Evolutionary conservation across 2,329 filamentous ascomycete species (phyloP).

Genomic region (Fusarium coffeatum): DNA sequence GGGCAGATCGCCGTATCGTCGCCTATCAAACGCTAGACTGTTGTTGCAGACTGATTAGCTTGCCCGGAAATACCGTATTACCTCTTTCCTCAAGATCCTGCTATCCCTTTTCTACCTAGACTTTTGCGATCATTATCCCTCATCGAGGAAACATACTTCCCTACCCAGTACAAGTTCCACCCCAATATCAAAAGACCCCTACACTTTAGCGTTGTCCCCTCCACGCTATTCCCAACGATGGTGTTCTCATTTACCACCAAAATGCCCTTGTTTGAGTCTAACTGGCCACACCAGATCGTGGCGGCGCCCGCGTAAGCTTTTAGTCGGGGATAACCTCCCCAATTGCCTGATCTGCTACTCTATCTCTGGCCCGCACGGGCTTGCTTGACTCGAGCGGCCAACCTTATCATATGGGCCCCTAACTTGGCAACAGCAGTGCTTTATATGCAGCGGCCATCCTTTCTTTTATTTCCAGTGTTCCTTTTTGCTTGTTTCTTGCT

Average conservation of each 20-base stretch:
- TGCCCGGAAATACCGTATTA: neutral
- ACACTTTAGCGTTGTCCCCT: neutral
- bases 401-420: neutral
- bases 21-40: neutral
- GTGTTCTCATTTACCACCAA: neutral
- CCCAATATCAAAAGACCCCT: neutral
- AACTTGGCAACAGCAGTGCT: neutral
- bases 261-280: neutral
- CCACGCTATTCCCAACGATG: neutral
- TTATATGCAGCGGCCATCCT: neutral
- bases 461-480: no score
- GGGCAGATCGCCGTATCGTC: neutral
- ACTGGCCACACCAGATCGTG: neutral
- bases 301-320: neutral
- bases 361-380: neutral
- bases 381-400: neutral
- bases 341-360: neutral
- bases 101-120: neutral
- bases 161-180: neutral
- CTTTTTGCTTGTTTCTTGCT: accelerated
- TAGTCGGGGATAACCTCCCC: neutral
- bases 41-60: neutral
- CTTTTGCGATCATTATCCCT: no score
- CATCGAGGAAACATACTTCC: neutral
- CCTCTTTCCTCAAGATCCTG: neutral